Evolutionary conservation across 75 land plant species (phyloP).

Genomic region (Selaginella moellendorffii): DNA sequence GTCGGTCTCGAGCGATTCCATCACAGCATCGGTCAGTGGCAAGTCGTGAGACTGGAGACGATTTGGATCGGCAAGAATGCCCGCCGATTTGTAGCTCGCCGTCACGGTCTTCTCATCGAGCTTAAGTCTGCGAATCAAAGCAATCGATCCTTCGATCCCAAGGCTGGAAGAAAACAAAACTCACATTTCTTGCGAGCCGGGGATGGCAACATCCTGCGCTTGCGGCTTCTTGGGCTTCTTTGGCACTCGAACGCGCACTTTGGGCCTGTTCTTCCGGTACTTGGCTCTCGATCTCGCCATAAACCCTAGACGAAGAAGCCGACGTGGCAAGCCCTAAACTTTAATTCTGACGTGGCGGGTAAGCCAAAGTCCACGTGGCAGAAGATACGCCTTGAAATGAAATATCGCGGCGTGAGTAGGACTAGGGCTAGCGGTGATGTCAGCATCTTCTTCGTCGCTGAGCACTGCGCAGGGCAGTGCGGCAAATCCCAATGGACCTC

Average conservation of each 20-base stretch:
- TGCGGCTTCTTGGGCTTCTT: conserved; percentile 50
- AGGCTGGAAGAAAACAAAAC: not conserved
- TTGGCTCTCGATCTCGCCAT: conserved; percentile 78
- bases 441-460: no score
- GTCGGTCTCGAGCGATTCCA: not conserved
- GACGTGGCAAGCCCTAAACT: not conserved
- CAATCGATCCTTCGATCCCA: not conserved
- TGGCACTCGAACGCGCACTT: conserved; percentile 69
- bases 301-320: not conserved
- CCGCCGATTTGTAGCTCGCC: not conserved
- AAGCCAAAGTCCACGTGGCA: no score
- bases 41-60: not conserved
- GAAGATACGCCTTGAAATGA: no score
- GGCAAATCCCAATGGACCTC: no score
- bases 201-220: conserved; percentile 36
- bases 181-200: conserved; percentile 8
- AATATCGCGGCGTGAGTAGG: no score
- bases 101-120: not conserved
- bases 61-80: not conserved
- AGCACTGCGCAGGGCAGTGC: no score
- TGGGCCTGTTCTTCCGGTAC: conserved; percentile 49
- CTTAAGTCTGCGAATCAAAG: not conserved
- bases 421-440: no score
- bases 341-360: no score
- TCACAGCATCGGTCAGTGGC: not conserved